Base-by-base conservation (phyloP, 257 asterid species). In the Linderniella brevidens region DNA sequence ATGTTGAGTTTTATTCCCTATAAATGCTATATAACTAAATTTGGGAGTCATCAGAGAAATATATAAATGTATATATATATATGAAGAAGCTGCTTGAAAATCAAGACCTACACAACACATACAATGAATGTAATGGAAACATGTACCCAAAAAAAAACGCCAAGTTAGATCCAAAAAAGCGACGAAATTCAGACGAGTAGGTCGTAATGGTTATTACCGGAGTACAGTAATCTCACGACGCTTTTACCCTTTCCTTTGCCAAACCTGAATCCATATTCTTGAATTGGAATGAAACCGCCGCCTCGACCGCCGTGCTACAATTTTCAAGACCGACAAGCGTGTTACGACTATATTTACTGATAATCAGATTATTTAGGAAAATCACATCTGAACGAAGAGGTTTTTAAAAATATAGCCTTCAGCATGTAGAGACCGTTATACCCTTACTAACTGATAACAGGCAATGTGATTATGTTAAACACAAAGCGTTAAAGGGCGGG, bases 131-230 rank as follows among this genome's bases (percentile, higher is more conserved):
- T 6, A 25, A 3, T 25, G 32, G 32, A 25, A 25, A 25, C 32
- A 25, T 25, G 32, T 25, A 3, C 6, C 4, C 3, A 25, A 3
- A 2, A 6, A 25, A 25, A 6, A 3, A 25, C 6, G 32, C 6
- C 32, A 25, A 25, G 32, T 25, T 25, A 25, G 6, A 25, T 25
- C 32, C 32, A 25, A 25, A 25, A 3, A 25, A 25, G 32, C 32
- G 32, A 25, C 32, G 32, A 25, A 25, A 6, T 25, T 76, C 61
- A 83, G 53, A 74, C 92, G 46, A 88, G 92, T 29, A 84, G 73
- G 47, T 88, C 95, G 35, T 88, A 88, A 61, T 88, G 98, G 75
- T 80, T 88, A 39, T 66, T 62, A 14, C 98, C 98, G 5, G 90
- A 68, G 65, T 80, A 84, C 46, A 88, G 77, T 17, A 88, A 68